Conservation (phyloP, 2,329 filamentous ascomycete genomes). For the Neofusicoccum parvum region DNA sequence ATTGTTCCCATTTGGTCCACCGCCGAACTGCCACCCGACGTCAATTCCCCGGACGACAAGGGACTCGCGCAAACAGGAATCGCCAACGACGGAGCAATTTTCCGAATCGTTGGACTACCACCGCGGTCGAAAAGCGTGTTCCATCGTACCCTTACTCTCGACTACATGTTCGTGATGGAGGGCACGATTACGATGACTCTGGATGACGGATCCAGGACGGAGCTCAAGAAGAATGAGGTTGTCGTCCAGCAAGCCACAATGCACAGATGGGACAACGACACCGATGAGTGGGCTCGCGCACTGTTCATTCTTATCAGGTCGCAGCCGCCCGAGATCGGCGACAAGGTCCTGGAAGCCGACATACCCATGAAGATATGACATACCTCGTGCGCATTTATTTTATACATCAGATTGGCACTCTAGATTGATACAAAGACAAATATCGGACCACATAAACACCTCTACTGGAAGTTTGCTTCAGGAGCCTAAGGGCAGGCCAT, state of each 20-base stretch:
- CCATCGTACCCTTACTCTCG: neutral
- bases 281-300: neutral
- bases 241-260: slow-evolving; percentile 4
- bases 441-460: too few species aligned
- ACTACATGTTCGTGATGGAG: slow-evolving; percentile 10
- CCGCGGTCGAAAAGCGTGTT: slow-evolving; percentile 4
- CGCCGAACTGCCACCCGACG: slow-evolving; percentile 10
- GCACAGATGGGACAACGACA: slow-evolving; percentile 14
- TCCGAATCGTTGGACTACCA: neutral
- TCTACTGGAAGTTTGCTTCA: too few species aligned
- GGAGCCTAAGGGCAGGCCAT: too few species aligned
- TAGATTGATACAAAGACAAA: too few species aligned
- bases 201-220: slow-evolving; percentile 1
- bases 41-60: neutral
- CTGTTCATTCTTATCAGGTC: slow-evolving; percentile 8
- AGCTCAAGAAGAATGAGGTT: slow-evolving; percentile 4
- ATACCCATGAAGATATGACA: slow-evolving; percentile 3
- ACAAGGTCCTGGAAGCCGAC: slow-evolving; percentile 3
- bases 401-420: too few species aligned
- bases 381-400: too few species aligned
- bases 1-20: neutral
- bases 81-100: neutral
- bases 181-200: slow-evolving; percentile 5
- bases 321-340: neutral
- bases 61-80: neutral